phyloP scores from a whole-genome alignment of 1,139 yeast species.

The Eremothecium gossypii region DNA sequence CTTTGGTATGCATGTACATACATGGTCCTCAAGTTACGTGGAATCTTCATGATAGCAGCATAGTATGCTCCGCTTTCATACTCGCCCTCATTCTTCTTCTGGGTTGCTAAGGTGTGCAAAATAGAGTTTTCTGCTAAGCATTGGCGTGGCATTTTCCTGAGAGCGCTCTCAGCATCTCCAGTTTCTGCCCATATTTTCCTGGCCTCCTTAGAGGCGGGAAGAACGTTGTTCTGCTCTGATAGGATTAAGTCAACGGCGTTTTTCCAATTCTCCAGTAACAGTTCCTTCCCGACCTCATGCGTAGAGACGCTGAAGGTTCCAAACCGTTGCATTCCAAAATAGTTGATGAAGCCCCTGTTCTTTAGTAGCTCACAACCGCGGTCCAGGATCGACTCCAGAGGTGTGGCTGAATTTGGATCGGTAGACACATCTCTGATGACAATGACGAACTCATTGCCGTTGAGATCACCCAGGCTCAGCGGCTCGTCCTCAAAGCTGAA shows the following conservation, averaged over 20 bases:
- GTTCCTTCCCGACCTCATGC: constrained; percentile 67
- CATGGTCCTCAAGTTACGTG: constrained; percentile 86
- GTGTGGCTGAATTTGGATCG: constrained; percentile 19
- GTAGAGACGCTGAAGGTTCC: constrained; percentile 94
- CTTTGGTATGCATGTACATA: constrained; percentile 97
- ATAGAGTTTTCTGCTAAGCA: constrained; percentile 80
- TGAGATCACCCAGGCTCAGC: constrained; percentile 69
- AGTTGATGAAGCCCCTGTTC: constrained; percentile 75
- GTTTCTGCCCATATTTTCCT: constrained; percentile 76
- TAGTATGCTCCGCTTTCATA: constrained; percentile 49
- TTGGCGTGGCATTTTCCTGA: constrained; percentile 72
- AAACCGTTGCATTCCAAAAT: constrained; percentile 94
- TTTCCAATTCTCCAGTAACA: constrained; percentile 69
- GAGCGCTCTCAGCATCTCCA: constrained; percentile 52
- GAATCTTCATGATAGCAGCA: constrained; percentile 81
- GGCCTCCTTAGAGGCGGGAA: constrained; percentile 76
- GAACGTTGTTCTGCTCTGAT: constrained; percentile 74
- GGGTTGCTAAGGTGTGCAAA: constrained; percentile 47
- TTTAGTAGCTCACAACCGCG: constrained; percentile 51
- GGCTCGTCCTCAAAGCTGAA: constrained; percentile 58
- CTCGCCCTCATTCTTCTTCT: constrained; percentile 38
- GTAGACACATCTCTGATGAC: constrained; percentile 63
- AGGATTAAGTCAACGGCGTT: constrained; percentile 69
- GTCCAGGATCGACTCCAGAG: constrained; percentile 36
- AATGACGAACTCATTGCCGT: constrained; percentile 81